These are phyloP conservation scores for Monsonia emarginata DNA, from an alignment of 441 rosid species.

Conservation along the genomic window DNA sequence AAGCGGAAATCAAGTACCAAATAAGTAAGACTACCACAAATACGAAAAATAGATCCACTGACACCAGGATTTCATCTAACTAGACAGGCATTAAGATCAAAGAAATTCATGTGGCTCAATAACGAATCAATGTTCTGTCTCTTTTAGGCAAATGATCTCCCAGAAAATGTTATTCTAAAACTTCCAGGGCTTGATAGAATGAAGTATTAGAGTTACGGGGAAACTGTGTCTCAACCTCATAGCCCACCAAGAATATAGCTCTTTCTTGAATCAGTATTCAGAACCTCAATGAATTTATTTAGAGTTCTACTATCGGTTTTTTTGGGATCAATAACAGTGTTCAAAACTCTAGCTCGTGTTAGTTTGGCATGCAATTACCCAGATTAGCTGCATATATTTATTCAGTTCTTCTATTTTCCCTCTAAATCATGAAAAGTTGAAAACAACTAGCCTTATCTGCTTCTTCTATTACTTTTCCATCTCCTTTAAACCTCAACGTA, in stretches of 20 bases:
- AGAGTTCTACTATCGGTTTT: background rate
- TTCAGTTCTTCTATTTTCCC: background rate
- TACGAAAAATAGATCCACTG: background rate
- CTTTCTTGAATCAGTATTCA: background rate
- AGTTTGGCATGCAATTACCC: background rate
- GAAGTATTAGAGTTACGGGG: no score
- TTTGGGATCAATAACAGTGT: background rate
- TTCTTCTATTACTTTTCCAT: background rate
- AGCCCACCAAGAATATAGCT: background rate
- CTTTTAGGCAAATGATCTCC: background rate
- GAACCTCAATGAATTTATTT: background rate
- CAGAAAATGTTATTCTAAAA: background rate
- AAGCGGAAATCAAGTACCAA: background rate
- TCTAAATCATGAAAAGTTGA: background rate
- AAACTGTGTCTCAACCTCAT: background rate
- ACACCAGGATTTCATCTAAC: background rate
- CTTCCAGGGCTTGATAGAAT: background rate
- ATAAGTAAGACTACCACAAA: background rate
- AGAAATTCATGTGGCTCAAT: background rate
- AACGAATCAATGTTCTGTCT: background rate
- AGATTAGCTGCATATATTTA: background rate
- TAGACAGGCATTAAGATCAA: background rate
- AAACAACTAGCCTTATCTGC: background rate
- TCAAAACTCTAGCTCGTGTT: background rate
- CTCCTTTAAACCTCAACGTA: background rate